Evolutionary conservation across 2,329 filamentous ascomycete genomes (phyloP).

Genomic region (Fusarium scirpi): DNA sequence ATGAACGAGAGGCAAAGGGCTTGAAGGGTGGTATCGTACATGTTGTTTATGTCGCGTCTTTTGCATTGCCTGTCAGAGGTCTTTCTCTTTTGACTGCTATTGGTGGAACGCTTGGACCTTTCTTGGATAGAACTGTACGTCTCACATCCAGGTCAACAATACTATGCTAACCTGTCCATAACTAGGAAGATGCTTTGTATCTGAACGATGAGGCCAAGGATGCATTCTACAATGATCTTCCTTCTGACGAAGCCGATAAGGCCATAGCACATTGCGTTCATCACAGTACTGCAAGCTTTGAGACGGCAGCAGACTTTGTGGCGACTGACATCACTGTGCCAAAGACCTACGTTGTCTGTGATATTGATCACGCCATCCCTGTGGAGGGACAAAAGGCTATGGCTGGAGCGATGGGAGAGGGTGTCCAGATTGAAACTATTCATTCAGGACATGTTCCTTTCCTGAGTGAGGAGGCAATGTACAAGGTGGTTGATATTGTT

Average conservation of each 20-base stretch:
- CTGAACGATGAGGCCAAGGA: constrained; percentile 12
- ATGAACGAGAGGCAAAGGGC: constrained; percentile 43
- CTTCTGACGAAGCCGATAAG: neutral
- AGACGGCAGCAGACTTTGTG: constrained; percentile 32
- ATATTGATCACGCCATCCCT: constrained; percentile 39
- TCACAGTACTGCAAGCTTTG: constrained; percentile 37
- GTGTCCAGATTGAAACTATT: neutral
- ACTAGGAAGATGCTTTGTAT: constrained; percentile 9
- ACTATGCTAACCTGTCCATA: too few species aligned
- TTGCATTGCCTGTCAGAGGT: constrained; percentile 35
- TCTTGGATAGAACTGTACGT: constrained; percentile 18
- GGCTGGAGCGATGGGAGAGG: constrained; percentile 22
- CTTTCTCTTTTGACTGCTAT: constrained; percentile 3
- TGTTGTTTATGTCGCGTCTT: constrained; percentile 46
- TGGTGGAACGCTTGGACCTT: neutral
- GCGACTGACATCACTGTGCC: constrained; percentile 39
- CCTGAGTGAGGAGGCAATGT: neutral
- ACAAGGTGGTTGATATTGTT: neutral
- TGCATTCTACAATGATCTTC: constrained; percentile 18
- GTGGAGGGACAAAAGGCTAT: constrained; percentile 38
- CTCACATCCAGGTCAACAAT: too few species aligned
- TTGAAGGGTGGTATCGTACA: constrained; percentile 47
- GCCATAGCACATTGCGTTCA: neutral
- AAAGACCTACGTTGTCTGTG: constrained; percentile 47
- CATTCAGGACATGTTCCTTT: neutral